Evolutionary conservation across 805 yeast species (phyloP).

Genomic region (Candida adriatica): DNA sequence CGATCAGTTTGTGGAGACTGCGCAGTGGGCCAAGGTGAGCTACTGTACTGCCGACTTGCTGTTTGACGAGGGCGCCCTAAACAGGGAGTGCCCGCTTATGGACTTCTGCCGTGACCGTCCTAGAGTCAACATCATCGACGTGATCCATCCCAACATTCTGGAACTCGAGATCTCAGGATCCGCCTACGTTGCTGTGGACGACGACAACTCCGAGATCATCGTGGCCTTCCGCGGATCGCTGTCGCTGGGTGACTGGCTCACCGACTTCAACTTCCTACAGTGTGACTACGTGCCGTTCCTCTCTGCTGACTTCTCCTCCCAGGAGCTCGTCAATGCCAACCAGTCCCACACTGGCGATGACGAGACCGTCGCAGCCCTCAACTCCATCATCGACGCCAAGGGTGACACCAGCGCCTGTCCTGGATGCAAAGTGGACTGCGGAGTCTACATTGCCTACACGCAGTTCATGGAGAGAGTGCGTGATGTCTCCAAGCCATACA

Average conservation of each 20-base stretch:
- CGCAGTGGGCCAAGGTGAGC: slow-evolving; percentile 14
- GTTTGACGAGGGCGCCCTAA: slow-evolving; percentile 8
- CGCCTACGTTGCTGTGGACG: slow-evolving; percentile 50
- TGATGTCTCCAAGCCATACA: slow-evolving; percentile 26
- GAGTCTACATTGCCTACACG: slow-evolving; percentile 45
- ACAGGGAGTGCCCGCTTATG: slow-evolving; percentile 12
- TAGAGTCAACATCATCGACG: slow-evolving; percentile 6
- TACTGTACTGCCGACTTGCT: slow-evolving; percentile 12
- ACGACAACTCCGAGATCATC: slow-evolving; percentile 33
- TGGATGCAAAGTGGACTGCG: slow-evolving; percentile 55
- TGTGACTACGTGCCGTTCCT: slow-evolving; percentile 38
- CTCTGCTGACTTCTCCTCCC: slow-evolving; percentile 1
- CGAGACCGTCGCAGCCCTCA: background rate
- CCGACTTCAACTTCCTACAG: slow-evolving; percentile 46
- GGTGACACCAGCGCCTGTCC: slow-evolving; percentile 30
- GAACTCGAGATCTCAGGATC: slow-evolving; percentile 42
- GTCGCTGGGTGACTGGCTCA: slow-evolving; percentile 53
- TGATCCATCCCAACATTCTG: slow-evolving; percentile 10
- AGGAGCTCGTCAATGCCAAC: slow-evolving; percentile 1
- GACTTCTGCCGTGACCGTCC: slow-evolving; percentile 10
- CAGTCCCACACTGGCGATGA: slow-evolving; percentile 1
- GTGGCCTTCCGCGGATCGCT: slow-evolving; percentile 61
- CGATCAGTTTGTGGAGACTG: slow-evolving; percentile 7
- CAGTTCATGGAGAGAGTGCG: slow-evolving; percentile 34
- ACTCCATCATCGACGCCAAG: slow-evolving; percentile 1